A percentile compares a stretch with the other conserved stretches of the same genome.
Evolutionary conservation across 1,284 basidiomycete species (phyloP).

Genomic region (Blastosporella zonata): DNA sequence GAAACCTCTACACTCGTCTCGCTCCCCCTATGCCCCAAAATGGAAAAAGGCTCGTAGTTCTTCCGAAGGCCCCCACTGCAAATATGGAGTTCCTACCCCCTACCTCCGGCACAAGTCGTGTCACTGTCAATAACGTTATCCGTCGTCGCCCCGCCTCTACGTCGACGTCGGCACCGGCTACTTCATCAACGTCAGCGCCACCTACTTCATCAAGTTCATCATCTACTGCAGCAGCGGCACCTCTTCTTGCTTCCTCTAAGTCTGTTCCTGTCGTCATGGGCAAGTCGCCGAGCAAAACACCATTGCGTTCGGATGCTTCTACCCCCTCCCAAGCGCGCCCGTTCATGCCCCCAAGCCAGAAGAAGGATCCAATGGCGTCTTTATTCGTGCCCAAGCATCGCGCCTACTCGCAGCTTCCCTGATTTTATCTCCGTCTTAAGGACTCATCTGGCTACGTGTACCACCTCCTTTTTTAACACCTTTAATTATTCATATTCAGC

Average conservation of each 20-base stretch:
- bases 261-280: conserved; percentile 2
- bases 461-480: neutral
- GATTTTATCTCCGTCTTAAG: conserved; percentile 17
- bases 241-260: conserved; percentile 5
- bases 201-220: conserved; percentile 17
- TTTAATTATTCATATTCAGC: conserved; percentile 1
- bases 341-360: conserved; percentile 37
- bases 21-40: conserved; percentile 47
- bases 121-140: conserved; percentile 42
- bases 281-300: conserved; percentile 10
- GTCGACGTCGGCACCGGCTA: neutral
- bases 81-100: conserved; percentile 34
- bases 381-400: conserved; percentile 77
- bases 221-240: conserved; percentile 8
- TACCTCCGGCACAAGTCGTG: conserved; percentile 32
- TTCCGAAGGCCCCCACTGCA: conserved; percentile 35
- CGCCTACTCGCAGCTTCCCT: conserved; percentile 56
- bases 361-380: conserved; percentile 63
- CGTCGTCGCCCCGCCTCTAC: conserved; percentile 29
- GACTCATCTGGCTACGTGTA: neutral
- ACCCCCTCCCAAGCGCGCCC: conserved; percentile 23
- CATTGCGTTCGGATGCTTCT: conserved; percentile 20
- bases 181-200: neutral
- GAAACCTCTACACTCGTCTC: conserved; percentile 53
- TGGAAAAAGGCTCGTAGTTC: conserved; percentile 41